Evolutionary conservation across 768 basidiomycete species (phyloP), one percentile per base, ranked within the genome.

Genomic region (Brasilioporus rufonigricans): DNA sequence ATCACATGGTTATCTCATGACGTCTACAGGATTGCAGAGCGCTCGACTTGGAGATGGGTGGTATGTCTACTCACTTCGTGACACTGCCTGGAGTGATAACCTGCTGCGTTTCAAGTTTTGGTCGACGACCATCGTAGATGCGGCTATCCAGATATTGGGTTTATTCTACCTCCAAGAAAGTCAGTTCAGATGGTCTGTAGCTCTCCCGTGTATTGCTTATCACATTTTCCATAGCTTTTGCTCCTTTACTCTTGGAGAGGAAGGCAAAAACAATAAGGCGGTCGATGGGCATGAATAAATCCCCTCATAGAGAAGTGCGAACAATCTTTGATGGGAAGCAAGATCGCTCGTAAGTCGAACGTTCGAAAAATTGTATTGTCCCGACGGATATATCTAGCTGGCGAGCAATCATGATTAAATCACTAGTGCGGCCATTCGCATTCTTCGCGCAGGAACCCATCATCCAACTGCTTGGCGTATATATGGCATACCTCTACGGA

Each of bases 401-500:
- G 82, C 62, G 73, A 60, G 44, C 63, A 0, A 75, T 89, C 33
- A 71, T 92, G 53, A 41, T 57, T 1, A 79, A 73, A 53, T 79
- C 87, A 0, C 69, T 92, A 23, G 69, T 76, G 12, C 79, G 89
- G 27, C 27, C 27, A 29, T 29, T 9, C 27, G 9, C 27, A 29
- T 9, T 92, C 12, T 86, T 89, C 53, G 62, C 51, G 0, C 62
- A 63, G 6, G 89, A 91, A 63, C 80, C 84, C 1, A 87, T 91
- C 60, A 73, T 88, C 19, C 87, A 88, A 60, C 65, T 88, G 2
- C 70, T 91, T 12, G 83, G 84, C 0, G 4, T 83, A 1, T 91
- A 89, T 57, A 82, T 88, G 79, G 83, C 86, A 0, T 83, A 88
- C 59, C 64, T 87, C 13, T 92, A 86, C 53, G 89, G 85, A 6